These are phyloP conservation scores for Backusella psychrophila DNA, from an alignment of 192 early-diverging fungal genomes.

Conservation along the genomic window DNA sequence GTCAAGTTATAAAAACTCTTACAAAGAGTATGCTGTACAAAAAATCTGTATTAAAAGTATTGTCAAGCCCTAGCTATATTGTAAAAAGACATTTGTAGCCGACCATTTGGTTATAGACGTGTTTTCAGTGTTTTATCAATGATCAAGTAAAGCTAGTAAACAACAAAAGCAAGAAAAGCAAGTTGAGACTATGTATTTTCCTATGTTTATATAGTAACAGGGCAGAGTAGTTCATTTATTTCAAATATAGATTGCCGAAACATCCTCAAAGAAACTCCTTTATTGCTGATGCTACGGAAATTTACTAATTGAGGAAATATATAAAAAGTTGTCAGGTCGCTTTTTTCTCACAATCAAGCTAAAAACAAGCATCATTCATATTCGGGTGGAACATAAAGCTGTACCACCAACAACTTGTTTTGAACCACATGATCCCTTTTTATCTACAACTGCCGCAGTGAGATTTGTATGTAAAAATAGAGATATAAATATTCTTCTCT, in stretches of 20 bases:
- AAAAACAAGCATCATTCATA: background rate
- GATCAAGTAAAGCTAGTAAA: background rate
- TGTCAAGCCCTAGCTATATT: too few relatives aligned
- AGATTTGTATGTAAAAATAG: background rate
- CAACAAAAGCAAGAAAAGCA: background rate
- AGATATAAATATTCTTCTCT: background rate
- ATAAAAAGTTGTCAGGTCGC: background rate
- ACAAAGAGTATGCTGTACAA: too few relatives aligned
- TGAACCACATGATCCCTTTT: background rate
- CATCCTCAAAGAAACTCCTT: background rate
- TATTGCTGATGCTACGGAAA: background rate
- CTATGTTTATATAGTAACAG: background rate
- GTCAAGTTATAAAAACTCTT: too few relatives aligned
- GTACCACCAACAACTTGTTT: background rate
- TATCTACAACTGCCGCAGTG: background rate
- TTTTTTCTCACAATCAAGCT: background rate
- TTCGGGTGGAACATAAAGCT: background rate
- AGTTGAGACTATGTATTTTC: background rate
- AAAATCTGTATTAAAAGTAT: too few relatives aligned
- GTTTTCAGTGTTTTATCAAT: background rate
- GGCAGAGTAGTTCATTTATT: background rate
- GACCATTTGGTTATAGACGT: background rate
- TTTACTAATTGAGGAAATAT: background rate
- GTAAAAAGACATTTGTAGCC: too few relatives aligned
- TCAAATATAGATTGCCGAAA: background rate